Conservation (phyloP, 352 stramenopile genomes). For the Aphanomyces astaci region DNA sequence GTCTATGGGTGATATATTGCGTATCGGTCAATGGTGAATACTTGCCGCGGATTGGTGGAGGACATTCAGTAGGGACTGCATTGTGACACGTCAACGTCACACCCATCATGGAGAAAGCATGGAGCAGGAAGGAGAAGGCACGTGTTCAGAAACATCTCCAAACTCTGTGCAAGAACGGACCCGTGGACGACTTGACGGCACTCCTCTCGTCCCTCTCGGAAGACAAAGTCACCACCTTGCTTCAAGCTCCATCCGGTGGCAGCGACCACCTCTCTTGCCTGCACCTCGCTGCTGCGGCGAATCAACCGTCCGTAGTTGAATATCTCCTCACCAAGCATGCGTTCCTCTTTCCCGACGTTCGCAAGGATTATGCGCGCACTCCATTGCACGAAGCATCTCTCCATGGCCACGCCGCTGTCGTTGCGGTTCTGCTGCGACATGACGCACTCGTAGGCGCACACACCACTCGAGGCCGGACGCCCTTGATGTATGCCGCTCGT, state of each 20-base stretch:
- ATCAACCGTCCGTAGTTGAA: conserved; percentile 4
- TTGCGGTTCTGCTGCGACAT: conserved; percentile 41
- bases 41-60: no score
- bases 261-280: conserved; percentile 18
- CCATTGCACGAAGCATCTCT: conserved; percentile 69
- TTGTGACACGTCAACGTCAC: neutral
- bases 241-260: neutral
- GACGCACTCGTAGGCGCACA: conserved; percentile 66
- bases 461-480: conserved; percentile 63
- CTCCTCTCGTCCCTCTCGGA: neutral
- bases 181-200: neutral
- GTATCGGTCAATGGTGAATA: no score
- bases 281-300: conserved; percentile 4
- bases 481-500: conserved; percentile 70
- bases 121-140: conserved; percentile 23
- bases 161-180: conserved; percentile 5
- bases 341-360: conserved; percentile 30
- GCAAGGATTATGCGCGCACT: conserved; percentile 58
- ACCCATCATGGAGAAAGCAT: neutral
- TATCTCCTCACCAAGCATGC: conserved; percentile 9
- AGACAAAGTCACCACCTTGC: neutral
- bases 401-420: conserved; percentile 46
- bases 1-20: no score
- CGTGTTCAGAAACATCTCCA: conserved; percentile 10
- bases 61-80: neutral